Evolutionary conservation across 2,329 filamentous ascomycete genomes (phyloP), one percentile per base, ranked within the genome.

Genomic region (Colletotrichum musae): DNA sequence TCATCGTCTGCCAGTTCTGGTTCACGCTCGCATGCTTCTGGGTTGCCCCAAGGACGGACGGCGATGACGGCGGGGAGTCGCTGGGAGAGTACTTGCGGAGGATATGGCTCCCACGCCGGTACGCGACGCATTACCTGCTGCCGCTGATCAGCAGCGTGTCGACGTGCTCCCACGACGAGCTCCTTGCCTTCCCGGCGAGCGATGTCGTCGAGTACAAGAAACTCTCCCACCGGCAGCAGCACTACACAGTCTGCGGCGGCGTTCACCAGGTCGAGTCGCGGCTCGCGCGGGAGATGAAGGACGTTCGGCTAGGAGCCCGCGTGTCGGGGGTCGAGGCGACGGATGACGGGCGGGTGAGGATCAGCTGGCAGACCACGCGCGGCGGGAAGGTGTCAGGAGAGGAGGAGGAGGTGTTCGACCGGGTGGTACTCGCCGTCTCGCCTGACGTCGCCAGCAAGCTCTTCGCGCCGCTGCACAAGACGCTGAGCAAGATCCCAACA

Each of bases 101-200:
- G n/a, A 86, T 86, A 5, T 77, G 80, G 58, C 74, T 88, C 1
- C 87, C 88, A 0, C 76, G 75, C 6, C 80, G 82, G 32, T 89
- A 87, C 64, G 73, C 80, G 4, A 75, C 78, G 3, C 80, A 82
- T 41, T 89, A 89, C 72, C 74, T 90, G 7, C 76, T 89, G 0
- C 88, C 88, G 0, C 77, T 89, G 5, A 80, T 90, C 47, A 85
- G 86, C 58, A 83, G 83, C 67, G 85, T 89, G 6, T 83, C 84
- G 4, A 89, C 87, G 1, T 89, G 87, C 72, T 81, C 86, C 0
- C 87, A 89, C 62, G 77, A 80, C 2, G 80, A 83, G 36, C 75
- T 89, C 2, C 76, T 88, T 1, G 75, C 76, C 0, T 89, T 87
- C 28, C 87, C 87, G 0, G 88, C 87, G 1, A 82, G 79, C 52